Evolutionary conservation across 768 basidiomycete genomes (phyloP).

Genomic region (Psilocybe sp.): DNA sequence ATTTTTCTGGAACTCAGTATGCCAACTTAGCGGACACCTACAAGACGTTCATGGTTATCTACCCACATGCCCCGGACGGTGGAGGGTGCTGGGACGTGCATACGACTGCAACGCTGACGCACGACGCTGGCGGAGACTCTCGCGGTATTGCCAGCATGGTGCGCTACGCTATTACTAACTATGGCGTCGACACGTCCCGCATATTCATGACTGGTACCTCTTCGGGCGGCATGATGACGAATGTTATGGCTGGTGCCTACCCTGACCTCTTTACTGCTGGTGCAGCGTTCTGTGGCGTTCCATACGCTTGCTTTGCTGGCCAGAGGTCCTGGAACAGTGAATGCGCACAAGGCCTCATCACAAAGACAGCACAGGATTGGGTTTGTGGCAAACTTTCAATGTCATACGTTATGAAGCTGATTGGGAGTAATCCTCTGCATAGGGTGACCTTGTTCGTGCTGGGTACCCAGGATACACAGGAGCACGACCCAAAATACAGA

Average conservation of each 20-base stretch:
- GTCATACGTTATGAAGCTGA: too few relatives aligned
- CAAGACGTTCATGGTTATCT: slow-evolving; percentile 49
- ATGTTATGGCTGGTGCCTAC: slow-evolving; percentile 50
- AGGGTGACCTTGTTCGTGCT: slow-evolving; percentile 40
- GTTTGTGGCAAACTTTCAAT: too few relatives aligned
- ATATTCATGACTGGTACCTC: slow-evolving; percentile 52
- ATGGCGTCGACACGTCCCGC: slow-evolving; percentile 38
- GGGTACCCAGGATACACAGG: slow-evolving; percentile 56
- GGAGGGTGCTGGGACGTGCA: slow-evolving; percentile 54
- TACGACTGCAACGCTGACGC: slow-evolving; percentile 45
- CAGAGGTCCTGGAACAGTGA: slow-evolving; percentile 40
- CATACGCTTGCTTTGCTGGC: slow-evolving; percentile 52
- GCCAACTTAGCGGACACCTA: slow-evolving; percentile 47
- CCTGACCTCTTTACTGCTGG: slow-evolving; percentile 53
- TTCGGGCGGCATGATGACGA: slow-evolving; percentile 62
- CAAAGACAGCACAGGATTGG: slow-evolving; percentile 43
- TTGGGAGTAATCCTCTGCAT: too few relatives aligned
- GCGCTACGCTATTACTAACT: slow-evolving; percentile 45
- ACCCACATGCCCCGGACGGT: slow-evolving; percentile 35
- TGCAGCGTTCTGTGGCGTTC: slow-evolving; percentile 47
- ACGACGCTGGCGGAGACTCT: slow-evolving; percentile 55
- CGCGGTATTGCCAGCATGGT: slow-evolving; percentile 45
- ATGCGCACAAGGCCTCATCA: slow-evolving; percentile 43
- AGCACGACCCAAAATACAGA: slow-evolving; percentile 46
- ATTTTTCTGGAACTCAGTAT: slow-evolving; percentile 45